phyloP scores from a whole-genome alignment of 2,329 filamentous ascomycete genomes.

The Cladophialophora immunda region DNA sequence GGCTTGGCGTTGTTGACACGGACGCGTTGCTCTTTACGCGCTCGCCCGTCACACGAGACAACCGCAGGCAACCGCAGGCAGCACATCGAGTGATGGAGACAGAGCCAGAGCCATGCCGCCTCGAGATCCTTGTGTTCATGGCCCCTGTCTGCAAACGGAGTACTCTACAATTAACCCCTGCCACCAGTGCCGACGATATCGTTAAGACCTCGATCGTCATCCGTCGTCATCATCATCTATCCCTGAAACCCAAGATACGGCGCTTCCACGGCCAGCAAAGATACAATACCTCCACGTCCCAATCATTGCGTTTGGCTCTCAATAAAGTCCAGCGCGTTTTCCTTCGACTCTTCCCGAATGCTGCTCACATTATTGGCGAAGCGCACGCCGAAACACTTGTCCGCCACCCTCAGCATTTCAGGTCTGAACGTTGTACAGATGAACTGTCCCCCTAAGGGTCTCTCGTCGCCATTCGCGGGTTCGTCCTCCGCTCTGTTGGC shows the following conservation, averaged over 20 bases:
- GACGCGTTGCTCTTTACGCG: conserved; percentile 9
- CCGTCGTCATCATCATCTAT: not conserved
- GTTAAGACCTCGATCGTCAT: not conserved
- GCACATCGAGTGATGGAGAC: not conserved
- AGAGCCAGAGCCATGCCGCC: not conserved
- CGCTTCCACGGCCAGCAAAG: not conserved
- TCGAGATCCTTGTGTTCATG: not conserved
- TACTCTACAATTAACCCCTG: not conserved
- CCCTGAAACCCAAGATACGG: not conserved
- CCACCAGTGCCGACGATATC: not conserved
- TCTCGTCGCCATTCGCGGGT: conserved; percentile 51
- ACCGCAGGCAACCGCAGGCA: not conserved
- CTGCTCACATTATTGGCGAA: conserved; percentile 91
- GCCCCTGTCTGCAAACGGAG: not conserved
- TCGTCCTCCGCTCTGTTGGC: conserved; percentile 68
- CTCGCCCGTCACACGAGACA: not conserved
- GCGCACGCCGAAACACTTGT: conserved; percentile 97
- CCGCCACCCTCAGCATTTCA: conserved; percentile 92
- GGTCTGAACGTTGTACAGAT: conserved; percentile 99
- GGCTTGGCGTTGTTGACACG: conserved; percentile 12
- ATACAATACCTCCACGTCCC: not conserved
- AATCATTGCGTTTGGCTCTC: conserved; percentile 72
- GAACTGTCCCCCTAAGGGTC: conserved; percentile 71
- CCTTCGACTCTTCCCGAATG: conserved; percentile 86
- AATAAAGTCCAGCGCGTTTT: conserved; percentile 91